Conservation (phyloP, 1,139 yeast genomes). For the Casaregolazyma suthepensis region DNA sequence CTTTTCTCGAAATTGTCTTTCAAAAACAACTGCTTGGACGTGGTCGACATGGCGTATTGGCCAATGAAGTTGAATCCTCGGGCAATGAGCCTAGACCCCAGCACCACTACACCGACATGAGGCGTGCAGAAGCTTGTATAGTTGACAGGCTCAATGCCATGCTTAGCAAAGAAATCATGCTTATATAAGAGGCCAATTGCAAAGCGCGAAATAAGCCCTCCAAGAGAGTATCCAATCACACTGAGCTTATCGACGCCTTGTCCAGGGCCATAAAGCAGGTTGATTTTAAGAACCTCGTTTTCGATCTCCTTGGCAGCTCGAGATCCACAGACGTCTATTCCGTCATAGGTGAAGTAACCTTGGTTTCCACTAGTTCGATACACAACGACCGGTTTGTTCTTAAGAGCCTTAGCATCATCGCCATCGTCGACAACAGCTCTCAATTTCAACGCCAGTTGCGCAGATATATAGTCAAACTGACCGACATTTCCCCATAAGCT, state of each 20-base stretch:
- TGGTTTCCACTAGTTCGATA: slow-evolving; percentile 59
- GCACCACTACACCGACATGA: slow-evolving; percentile 70
- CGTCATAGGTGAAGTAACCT: slow-evolving; percentile 71
- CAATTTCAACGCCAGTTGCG: slow-evolving; percentile 20
- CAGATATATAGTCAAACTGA: slow-evolving; percentile 52
- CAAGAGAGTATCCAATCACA: slow-evolving; percentile 74
- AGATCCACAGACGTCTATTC: slow-evolving; percentile 77
- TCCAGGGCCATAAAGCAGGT: slow-evolving; percentile 14
- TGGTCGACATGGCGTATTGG: slow-evolving; percentile 58
- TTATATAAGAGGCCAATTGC: slow-evolving; percentile 64
- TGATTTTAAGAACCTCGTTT: slow-evolving; percentile 38
- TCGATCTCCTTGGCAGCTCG: slow-evolving; percentile 66
- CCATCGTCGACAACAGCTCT: slow-evolving; percentile 24
- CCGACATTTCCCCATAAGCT: slow-evolving; percentile 70
- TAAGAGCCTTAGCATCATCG: slow-evolving; percentile 13
- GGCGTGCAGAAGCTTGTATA: slow-evolving; percentile 77
- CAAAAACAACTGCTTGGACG: slow-evolving; percentile 69
- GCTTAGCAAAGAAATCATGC: slow-evolving; percentile 44
- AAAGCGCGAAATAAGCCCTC: slow-evolving; percentile 73
- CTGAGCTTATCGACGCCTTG: slow-evolving; percentile 40
- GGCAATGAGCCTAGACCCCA: slow-evolving; percentile 45
- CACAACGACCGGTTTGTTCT: slow-evolving; percentile 35
- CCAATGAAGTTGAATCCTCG: slow-evolving; percentile 52
- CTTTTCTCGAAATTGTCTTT: slow-evolving; percentile 37
- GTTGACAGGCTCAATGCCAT: slow-evolving; percentile 31